Conservation (phyloP, 495 filamentous ascomycete species). For the Tricharina praecox region DNA sequence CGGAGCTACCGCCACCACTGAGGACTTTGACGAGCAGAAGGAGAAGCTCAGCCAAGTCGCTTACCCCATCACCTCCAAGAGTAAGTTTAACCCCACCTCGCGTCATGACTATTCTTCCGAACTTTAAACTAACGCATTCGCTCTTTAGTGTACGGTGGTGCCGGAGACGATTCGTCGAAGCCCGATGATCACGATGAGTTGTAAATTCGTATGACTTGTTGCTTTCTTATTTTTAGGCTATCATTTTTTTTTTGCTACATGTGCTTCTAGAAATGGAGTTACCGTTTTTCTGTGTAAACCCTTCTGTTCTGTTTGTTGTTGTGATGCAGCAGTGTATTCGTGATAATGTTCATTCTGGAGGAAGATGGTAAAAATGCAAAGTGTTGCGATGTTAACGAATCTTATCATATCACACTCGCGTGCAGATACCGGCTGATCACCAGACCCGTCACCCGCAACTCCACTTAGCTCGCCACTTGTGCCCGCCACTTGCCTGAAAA, state of each 20-base stretch:
- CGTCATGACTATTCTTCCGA: background rate
- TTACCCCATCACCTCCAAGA: constrained; percentile 96
- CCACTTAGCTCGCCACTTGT: no score
- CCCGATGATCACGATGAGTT: constrained; percentile 72
- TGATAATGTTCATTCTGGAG: no score
- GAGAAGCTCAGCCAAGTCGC: constrained; percentile 94
- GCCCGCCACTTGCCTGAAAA: no score
- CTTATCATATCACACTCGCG: no score
- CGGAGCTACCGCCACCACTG: constrained; percentile 61
- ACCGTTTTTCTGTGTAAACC: background rate
- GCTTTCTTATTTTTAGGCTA: background rate
- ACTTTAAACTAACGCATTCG: constrained; percentile 2
- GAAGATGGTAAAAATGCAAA: no score
- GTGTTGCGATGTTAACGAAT: no score
- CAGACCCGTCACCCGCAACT: no score
- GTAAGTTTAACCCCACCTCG: constrained; percentile 11
- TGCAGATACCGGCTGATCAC: no score
- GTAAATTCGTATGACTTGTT: constrained; percentile 35
- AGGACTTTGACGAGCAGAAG: constrained; percentile 99
- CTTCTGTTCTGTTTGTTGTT: no score
- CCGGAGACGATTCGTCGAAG: constrained; percentile 48
- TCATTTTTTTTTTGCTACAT: background rate
- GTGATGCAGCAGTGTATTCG: no score
- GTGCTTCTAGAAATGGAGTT: background rate
- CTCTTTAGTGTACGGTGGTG: constrained; percentile 55